These are phyloP conservation scores for Apiotrichum laibachii DNA, from an alignment of 1,284 basidiomycete species.

Conservation along the genomic window DNA sequence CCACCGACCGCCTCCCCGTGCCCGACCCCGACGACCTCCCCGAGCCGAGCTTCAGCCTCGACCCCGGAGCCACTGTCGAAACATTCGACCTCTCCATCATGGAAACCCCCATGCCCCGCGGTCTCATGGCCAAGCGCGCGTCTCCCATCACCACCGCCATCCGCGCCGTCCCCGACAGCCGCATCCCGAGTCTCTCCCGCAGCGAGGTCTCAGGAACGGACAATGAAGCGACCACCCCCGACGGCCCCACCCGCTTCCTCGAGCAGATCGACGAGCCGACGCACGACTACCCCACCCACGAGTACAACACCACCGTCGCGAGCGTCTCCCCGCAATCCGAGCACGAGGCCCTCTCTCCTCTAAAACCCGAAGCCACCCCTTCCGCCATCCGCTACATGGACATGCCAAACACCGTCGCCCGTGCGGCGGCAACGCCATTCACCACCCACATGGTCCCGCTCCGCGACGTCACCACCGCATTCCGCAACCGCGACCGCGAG, in stretches of 20 bases:
- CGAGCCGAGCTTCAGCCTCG: not conserved
- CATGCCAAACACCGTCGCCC: conserved; percentile 16
- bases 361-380: conserved; percentile 4
- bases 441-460: conserved; percentile 13
- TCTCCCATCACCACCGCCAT: not conserved
- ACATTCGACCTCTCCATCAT: conserved; percentile 2
- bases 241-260: conserved; percentile 20
- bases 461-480: conserved; percentile 30
- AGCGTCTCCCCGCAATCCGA: not conserved
- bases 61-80: not conserved
- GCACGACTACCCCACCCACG: not conserved
- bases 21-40: conserved; percentile 1
- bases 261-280: conserved; percentile 5
- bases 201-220: conserved; percentile 42
- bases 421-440: conserved; percentile 20
- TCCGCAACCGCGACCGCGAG: conserved; percentile 22
- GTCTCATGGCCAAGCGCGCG: not conserved
- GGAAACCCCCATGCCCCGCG: conserved; percentile 12
- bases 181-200: conserved; percentile 43
- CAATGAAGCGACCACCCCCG: conserved; percentile 41
- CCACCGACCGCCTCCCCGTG: not conserved
- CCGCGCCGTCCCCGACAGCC: not conserved
- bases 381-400: conserved; percentile 21
- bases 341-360: not conserved
- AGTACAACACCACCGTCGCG: not conserved